phyloP scores from a whole-genome alignment of 192 early-diverging fungal species.

The Entophlyctis luteolus region DNA sequence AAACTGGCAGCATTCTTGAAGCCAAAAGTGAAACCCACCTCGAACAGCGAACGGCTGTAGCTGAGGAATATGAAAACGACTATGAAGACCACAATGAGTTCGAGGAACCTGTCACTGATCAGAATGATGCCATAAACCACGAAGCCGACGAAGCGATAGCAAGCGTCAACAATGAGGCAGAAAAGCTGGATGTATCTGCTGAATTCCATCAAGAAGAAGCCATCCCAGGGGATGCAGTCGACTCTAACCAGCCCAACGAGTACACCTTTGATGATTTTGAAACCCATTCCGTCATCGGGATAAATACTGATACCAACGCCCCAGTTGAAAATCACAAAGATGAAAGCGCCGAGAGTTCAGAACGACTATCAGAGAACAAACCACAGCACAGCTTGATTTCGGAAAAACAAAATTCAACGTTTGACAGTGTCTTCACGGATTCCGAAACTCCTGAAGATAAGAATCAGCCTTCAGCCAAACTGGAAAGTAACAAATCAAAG shows the following conservation, averaged over 20 bases:
- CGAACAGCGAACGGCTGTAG: not conserved
- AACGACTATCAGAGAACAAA: not conserved
- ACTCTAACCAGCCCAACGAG: too few relatives aligned
- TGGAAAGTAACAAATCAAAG: not conserved
- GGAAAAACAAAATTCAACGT: not conserved
- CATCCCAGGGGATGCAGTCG: too few relatives aligned
- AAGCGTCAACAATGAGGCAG: too few relatives aligned
- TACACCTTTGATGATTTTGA: constrained; percentile 15
- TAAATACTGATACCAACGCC: not conserved
- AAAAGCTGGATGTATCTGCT: too few relatives aligned
- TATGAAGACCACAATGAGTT: too few relatives aligned
- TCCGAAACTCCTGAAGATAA: not conserved
- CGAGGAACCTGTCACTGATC: too few relatives aligned
- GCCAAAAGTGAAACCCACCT: not conserved
- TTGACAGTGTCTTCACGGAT: not conserved
- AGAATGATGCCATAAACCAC: too few relatives aligned
- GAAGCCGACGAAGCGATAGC: too few relatives aligned
- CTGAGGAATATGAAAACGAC: not conserved
- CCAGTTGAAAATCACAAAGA: not conserved
- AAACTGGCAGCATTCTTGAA: not conserved
- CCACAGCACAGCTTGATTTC: not conserved
- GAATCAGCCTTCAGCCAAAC: not conserved
- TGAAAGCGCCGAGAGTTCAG: too few relatives aligned
- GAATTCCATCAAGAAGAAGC: too few relatives aligned
- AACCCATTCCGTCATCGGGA: not conserved